Base-by-base conservation (phyloP, 2,329 filamentous ascomycete species). In the Penicillium digitatum region DNA sequence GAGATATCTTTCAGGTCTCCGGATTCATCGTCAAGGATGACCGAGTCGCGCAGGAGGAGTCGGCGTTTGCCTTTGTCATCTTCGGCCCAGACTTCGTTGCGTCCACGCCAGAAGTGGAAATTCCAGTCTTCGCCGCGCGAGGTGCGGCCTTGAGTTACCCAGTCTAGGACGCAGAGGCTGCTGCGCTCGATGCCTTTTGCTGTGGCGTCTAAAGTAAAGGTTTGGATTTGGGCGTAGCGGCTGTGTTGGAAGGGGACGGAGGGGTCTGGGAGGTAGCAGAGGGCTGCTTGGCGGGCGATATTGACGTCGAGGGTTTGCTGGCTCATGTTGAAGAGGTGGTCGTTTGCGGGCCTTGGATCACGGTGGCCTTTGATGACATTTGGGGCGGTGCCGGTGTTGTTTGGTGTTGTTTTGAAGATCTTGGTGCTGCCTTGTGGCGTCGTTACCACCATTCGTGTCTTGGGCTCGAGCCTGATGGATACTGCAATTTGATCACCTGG, bases 121-220 rank as follows among this genome's bases (percentile, higher is more conserved):
- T 86, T 87, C 94, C 94, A 99, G 60, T 90, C 82, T 74, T 99
- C 94, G 24, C 91, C 92, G 44, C 89, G 83, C 5, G 94, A 92
- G 5, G 81, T 84, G 18, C 94, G 84, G 8, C 94, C 94, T 67
- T 93, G 89, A 2, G 87, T 95, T 7, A 97, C 91, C 94, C 94
- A 99, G 72, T 99, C 94, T 43, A 96, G 78, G 2, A 95, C 81
- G 68, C 91, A 95, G 14, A 97, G 75, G 38, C 87, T 63, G 79
- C 83, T 72, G 10, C 71, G 64, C 32, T 68, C 50, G 75, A 52
- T 61, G 56, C 61, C 65, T 53, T 59, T 67, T 6, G 77, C 74
- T 8, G 68, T 72, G 54, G 66, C 72, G 47, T 78, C 78, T 48
- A 87, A 73, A 34, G 81, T 81, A 72, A 96, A 96, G 20, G 85